A percentile compares a stretch with the other conserved stretches of the same genome.
These are phyloP conservation scores for Cyclotella atomus DNA, from an alignment of 108 stramenopile species.

Conservation along the genomic window DNA sequence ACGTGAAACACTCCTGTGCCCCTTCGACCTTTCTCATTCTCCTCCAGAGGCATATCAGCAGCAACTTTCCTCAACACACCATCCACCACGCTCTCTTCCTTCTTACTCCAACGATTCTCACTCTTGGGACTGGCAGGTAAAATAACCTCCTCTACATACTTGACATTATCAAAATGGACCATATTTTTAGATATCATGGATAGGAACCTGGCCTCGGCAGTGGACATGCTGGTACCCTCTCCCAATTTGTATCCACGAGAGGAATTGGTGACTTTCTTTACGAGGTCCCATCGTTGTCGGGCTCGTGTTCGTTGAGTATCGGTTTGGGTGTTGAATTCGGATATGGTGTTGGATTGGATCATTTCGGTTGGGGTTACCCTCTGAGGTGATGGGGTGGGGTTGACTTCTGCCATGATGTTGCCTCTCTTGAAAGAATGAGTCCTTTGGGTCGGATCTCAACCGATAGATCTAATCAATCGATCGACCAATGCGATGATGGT, in stretches of 20 bases:
- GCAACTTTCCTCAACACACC: background rate
- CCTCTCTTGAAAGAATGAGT: too few species aligned
- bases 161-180: background rate
- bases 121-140: too few species aligned
- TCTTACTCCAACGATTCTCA: too few species aligned
- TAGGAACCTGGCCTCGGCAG: constrained; percentile 14
- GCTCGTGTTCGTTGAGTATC: constrained; percentile 1
- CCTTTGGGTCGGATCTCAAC: too few species aligned
- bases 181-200: constrained; percentile 9
- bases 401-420: too few species aligned
- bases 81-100: too few species aligned
- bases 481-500: too few species aligned
- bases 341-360: background rate
- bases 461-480: too few species aligned
- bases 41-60: background rate
- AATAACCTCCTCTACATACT: background rate
- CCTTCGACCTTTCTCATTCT: background rate
- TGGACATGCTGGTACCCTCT: background rate
- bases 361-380: too few species aligned
- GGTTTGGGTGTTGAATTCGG: background rate
- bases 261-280: background rate
- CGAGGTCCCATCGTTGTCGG: constrained; percentile 12
- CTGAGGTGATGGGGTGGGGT: too few species aligned
- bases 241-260: constrained; percentile 10
- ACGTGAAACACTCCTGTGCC: constrained; percentile 1